phyloP scores from a whole-genome alignment of 257 asterid genomes.

The Lycium ferocissimum region DNA sequence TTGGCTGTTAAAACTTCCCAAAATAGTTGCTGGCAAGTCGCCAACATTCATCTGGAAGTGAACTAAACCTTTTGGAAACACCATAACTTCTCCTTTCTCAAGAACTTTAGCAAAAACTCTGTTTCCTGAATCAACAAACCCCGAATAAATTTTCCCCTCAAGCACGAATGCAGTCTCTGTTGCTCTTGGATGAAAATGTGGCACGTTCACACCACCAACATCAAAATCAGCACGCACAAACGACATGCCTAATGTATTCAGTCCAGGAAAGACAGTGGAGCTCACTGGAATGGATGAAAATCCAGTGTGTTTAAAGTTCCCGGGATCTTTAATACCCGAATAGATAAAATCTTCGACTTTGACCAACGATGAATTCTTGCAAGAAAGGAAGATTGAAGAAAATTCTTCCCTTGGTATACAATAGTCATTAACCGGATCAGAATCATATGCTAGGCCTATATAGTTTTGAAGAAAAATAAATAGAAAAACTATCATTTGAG shows the following conservation, averaged over 20 bases:
- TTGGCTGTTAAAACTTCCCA: constrained; percentile 78
- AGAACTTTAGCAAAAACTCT: constrained; percentile 66
- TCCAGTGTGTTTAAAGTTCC: constrained; percentile 50
- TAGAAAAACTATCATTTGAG: constrained; percentile 40
- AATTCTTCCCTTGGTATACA: constrained; percentile 71
- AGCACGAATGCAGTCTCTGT: constrained; percentile 74
- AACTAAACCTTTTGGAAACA: constrained; percentile 71
- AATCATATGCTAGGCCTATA: constrained; percentile 57
- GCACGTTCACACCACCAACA: constrained; percentile 64
- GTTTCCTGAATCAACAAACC: constrained; percentile 72
- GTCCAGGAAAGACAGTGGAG: constrained; percentile 68
- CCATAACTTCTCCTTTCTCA: constrained; percentile 85
- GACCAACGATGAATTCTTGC: constrained; percentile 72
- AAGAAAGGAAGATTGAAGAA: constrained; percentile 57
- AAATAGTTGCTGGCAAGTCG: constrained; percentile 54
- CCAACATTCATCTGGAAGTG: constrained; percentile 87
- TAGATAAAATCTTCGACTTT: constrained; percentile 69
- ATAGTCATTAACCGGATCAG: constrained; percentile 71
- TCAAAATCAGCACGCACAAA: constrained; percentile 77
- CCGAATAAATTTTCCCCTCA: constrained; percentile 73
- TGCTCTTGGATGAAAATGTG: constrained; percentile 83
- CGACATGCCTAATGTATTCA: constrained; percentile 75
- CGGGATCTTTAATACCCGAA: constrained; percentile 55
- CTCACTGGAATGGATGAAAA: constrained; percentile 70
- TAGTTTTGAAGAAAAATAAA: constrained; percentile 39